Evolutionary conservation across 208 protist species (phyloP).

Genomic region (Trypanosoma cruzi): DNA sequence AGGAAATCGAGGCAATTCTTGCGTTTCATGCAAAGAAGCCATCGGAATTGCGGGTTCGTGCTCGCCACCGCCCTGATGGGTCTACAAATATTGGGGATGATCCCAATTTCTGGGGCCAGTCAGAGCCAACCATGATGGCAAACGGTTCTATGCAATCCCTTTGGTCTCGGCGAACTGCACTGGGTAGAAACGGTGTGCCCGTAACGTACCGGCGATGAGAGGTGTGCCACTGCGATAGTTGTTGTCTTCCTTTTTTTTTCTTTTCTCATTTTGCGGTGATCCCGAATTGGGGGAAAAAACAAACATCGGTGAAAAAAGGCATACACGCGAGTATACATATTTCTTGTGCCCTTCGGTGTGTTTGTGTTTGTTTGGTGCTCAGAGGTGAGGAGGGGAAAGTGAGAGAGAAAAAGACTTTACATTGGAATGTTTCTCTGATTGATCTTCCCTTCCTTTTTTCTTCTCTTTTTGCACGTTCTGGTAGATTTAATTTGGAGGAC

Average conservation of each 20-base stretch:
- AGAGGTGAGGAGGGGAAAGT: background rate
- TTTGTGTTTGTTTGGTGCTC: background rate
- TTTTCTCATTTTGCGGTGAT: background rate
- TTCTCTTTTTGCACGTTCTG: constrained; percentile 11
- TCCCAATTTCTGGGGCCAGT: constrained; percentile 78
- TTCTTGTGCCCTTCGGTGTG: background rate
- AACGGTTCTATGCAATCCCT: constrained; percentile 74
- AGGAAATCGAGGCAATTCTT: constrained; percentile 78
- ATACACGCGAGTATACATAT: background rate
- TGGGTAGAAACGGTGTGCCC: constrained; percentile 67
- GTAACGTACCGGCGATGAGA: constrained; percentile 57
- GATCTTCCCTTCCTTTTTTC: background rate
- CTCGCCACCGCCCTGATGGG: constrained; percentile 84
- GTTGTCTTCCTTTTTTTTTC: constrained; percentile 11
- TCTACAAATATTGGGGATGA: constrained; percentile 85
- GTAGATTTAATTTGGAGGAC: background rate
- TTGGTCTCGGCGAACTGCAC: constrained; percentile 80
- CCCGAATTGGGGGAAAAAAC: background rate
- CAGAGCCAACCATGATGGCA: constrained; percentile 47
- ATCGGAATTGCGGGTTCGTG: constrained; percentile 73
- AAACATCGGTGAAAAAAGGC: background rate
- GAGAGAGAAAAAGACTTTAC: background rate
- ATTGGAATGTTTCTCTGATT: constrained; percentile 16
- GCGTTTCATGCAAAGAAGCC: constrained; percentile 71
- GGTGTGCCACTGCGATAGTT: background rate